These are phyloP conservation scores for Rubroshorea leprosula DNA, from an alignment of 345 rosid genomes.

Conservation along the genomic window DNA sequence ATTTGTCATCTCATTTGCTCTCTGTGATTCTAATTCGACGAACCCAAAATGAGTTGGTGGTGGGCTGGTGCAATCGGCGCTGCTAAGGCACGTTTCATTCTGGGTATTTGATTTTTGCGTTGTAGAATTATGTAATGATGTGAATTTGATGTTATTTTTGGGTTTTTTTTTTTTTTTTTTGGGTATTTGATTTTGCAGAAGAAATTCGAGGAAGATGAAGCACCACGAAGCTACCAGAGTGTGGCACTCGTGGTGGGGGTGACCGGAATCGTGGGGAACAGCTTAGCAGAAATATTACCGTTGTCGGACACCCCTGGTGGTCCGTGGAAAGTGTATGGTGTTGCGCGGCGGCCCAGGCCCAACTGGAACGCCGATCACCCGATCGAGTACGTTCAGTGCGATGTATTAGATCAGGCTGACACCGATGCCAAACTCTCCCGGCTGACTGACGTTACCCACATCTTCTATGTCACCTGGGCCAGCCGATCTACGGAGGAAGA, in stretches of 20 bases:
- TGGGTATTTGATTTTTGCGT: too few species aligned
- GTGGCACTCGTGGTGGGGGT: conserved; percentile 77
- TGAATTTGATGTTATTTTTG: too few species aligned
- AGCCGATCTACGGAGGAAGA: conserved; percentile 47
- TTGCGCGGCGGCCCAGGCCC: conserved; percentile 82
- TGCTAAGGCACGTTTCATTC: conserved; percentile 30
- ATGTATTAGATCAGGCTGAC: conserved; percentile 44
- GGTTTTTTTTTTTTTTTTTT: conserved; percentile 17
- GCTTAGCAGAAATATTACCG: conserved; percentile 85
- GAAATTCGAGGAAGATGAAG: conserved; percentile 56
- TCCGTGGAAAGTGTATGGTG: conserved; percentile 95
- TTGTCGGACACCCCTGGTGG: conserved; percentile 85
- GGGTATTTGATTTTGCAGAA: conserved; percentile 37
- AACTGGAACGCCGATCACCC: conserved; percentile 68
- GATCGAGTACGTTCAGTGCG: conserved; percentile 83
- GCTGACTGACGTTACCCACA: conserved; percentile 63
- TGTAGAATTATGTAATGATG: too few species aligned
- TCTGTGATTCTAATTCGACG: neutral
- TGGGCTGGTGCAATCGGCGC: conserved; percentile 59
- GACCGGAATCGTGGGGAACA: conserved; percentile 89
- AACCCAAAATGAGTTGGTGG: conserved; percentile 44
- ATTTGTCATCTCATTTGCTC: neutral
- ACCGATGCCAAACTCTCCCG: conserved; percentile 51
- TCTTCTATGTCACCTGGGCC: conserved; percentile 79
- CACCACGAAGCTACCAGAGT: conserved; percentile 47